Percentiles rank a stretch among this genome's conserved stretches.
Conservation (phyloP, 257 asterid species). For the Plantago elongata region DNA sequence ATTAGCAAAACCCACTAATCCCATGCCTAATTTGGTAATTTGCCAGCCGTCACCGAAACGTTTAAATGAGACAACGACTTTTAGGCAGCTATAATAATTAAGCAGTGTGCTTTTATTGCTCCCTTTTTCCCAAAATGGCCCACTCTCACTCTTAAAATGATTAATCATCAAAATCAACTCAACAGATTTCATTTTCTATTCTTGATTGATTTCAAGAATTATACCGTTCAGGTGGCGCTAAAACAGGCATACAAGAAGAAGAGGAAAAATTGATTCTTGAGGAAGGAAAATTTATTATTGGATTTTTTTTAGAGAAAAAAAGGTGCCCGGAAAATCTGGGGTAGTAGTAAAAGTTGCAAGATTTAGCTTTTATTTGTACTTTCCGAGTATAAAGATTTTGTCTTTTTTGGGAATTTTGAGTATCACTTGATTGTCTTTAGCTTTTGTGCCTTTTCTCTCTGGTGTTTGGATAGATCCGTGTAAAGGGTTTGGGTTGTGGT, state of each 20-base stretch:
- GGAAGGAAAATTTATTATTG: neutral
- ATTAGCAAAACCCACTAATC: conserved; percentile 13
- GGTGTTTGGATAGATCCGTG: conserved; percentile 28
- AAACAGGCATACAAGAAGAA: conserved; percentile 21
- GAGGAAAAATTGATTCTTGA: neutral
- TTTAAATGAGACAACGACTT: conserved; percentile 48
- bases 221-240: conserved; percentile 33
- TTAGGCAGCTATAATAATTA: conserved; percentile 26
- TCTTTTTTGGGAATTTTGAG: conserved; percentile 7
- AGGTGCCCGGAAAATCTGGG: conserved; percentile 13
- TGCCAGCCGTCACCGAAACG: conserved; percentile 23
- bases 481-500: neutral
- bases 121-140: conserved; percentile 36
- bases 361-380: conserved; percentile 1
- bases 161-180: neutral
- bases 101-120: conserved; percentile 36
- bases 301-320: neutral
- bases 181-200: conserved; percentile 17
- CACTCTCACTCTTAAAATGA: conserved; percentile 23
- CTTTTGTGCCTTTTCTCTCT: conserved; percentile 16
- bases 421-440: conserved; percentile 3
- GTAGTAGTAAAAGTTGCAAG: conserved; percentile 4
- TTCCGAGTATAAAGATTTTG: conserved; percentile 5
- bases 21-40: conserved; percentile 23
- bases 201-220: conserved; percentile 1